Base-by-base conservation (phyloP, 2,329 filamentous ascomycete genomes). In the Aspergillus sp. region DNA sequence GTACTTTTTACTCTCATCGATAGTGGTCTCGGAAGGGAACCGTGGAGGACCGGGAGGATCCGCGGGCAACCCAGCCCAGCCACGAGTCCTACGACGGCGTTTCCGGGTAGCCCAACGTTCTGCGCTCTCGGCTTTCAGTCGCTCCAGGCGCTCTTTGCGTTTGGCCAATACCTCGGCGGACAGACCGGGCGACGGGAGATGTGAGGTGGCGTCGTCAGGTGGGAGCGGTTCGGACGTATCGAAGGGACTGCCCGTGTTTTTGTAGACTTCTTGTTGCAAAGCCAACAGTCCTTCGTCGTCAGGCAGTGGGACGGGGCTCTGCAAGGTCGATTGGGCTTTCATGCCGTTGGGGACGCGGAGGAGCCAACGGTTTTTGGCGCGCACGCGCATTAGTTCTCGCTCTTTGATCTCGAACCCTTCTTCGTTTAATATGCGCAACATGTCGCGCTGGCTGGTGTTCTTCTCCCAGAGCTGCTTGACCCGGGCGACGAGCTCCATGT, bases 21-120 rank as follows among this genome's bases (percentile, higher is more conserved):
- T 82, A 0, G 89, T 92, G 11, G 88, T 92, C 69, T 94, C 89
- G 0, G 89, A 93, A 1, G 88, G 88, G 58, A 91, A 94, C 19
- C 89, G 83, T 13, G 87, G 85, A 17, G 86, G 83, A 4, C 85
- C 84, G 1, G 85, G 81, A 5, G 84, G 83, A 64, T 89, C 87
- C 34, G 86, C 81, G 13, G 87, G 84, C 21, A 88, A 69, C 2
- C 86, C 85, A 40, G 82, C 85, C 78, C 84, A 88, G n/a, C 81
- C 82, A 61, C 83, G 80, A 49, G 85, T 87, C 44, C 87, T 80
- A 56, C 87, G 83, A 47, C 88, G 81, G 49, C 87, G 82, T 67
- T 89, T 90, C 53, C 84, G 78, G 6, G 80, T 75, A 6, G 77
- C 77, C 80, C 84, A 86, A 53, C 81, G 79, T 61, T 87, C 82